These are phyloP conservation scores for Hanseniaspora occidentalis DNA, from an alignment of 805 yeast genomes.

Conservation along the genomic window DNA sequence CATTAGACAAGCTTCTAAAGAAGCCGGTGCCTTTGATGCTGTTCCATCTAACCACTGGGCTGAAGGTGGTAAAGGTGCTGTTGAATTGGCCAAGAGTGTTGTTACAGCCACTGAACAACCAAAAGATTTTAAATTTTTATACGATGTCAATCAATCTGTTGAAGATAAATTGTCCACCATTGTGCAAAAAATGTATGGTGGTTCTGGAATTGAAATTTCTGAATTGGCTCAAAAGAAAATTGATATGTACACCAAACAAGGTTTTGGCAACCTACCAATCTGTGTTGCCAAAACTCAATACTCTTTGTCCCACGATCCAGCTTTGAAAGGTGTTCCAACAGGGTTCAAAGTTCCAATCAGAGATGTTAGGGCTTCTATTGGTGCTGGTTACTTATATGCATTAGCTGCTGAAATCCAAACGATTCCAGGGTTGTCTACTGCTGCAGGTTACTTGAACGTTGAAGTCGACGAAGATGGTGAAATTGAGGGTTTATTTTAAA, in stretches of 20 bases:
- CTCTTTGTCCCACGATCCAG: slow-evolving; percentile 88
- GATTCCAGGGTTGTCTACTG: slow-evolving; percentile 93
- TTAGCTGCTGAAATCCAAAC: slow-evolving; percentile 95
- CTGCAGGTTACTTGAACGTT: slow-evolving; percentile 93
- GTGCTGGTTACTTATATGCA: slow-evolving; percentile 95
- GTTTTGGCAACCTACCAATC: slow-evolving; percentile 81
- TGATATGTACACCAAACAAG: slow-evolving; percentile 72
- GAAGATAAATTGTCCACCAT: slow-evolving; percentile 70
- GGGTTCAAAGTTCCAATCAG: slow-evolving; percentile 91
- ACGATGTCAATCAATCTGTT: slow-evolving; percentile 57
- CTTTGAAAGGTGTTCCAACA: slow-evolving; percentile 86
- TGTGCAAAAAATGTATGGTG: slow-evolving; percentile 89
- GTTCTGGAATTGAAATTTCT: slow-evolving; percentile 66
- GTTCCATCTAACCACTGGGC: slow-evolving; percentile 91
- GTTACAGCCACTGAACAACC: slow-evolving; percentile 50
- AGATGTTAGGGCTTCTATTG: slow-evolving; percentile 87
- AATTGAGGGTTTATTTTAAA: slow-evolving; percentile 79
- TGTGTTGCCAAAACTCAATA: slow-evolving; percentile 98
- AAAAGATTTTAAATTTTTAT: slow-evolving; percentile 45
- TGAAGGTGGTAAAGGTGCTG: slow-evolving; percentile 86
- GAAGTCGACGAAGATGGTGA: slow-evolving; percentile 85
- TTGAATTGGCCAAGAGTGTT: slow-evolving; percentile 74
- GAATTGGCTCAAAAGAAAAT: slow-evolving; percentile 75
- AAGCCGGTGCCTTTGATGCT: slow-evolving; percentile 92
- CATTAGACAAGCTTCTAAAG: slow-evolving; percentile 65